Evolutionary conservation across 306 rosid genomes (phyloP).

Genomic region (Ammopiptanthus mongolicus): DNA sequence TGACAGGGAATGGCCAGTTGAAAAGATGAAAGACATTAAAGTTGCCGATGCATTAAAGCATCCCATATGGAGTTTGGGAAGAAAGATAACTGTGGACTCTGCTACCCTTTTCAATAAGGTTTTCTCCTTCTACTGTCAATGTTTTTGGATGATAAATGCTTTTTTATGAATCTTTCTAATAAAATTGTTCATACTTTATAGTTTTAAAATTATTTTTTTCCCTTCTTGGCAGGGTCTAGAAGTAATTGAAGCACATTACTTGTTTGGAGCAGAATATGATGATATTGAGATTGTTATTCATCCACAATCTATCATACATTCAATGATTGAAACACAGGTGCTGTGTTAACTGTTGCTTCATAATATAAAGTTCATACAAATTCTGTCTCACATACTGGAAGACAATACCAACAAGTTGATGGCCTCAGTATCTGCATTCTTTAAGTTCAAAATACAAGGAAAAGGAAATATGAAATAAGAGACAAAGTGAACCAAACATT

Average conservation of each 20-base stretch:
- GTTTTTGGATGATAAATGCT: not conserved
- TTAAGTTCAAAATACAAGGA: not conserved
- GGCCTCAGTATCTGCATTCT: not conserved
- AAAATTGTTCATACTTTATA: not conserved
- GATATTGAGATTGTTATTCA: constrained; percentile 81
- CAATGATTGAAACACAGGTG: constrained; percentile 90
- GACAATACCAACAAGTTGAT: not conserved
- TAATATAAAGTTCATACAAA: not conserved
- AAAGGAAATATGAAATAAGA: not conserved
- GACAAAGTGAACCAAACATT: not conserved
- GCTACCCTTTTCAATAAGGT: constrained; percentile 96
- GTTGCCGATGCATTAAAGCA: constrained; percentile 85
- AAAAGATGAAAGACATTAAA: constrained; percentile 74
- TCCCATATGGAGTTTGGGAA: constrained; percentile 93
- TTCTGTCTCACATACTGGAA: not conserved
- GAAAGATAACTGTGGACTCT: constrained; percentile 84
- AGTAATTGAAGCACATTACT: constrained; percentile 93
- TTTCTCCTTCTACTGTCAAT: not conserved
- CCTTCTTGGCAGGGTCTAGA: constrained; percentile 62
- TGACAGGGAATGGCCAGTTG: constrained; percentile 79
- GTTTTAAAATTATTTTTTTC: not conserved
- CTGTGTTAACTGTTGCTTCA: not conserved
- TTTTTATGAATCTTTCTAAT: not conserved
- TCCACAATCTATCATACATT: constrained; percentile 91
- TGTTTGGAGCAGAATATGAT: constrained; percentile 81